A percentile compares a stretch with the other conserved stretches of the same genome.
Conservation (phyloP, 2,329 filamentous ascomycete species). For the Amauroascus verrucosus region DNA sequence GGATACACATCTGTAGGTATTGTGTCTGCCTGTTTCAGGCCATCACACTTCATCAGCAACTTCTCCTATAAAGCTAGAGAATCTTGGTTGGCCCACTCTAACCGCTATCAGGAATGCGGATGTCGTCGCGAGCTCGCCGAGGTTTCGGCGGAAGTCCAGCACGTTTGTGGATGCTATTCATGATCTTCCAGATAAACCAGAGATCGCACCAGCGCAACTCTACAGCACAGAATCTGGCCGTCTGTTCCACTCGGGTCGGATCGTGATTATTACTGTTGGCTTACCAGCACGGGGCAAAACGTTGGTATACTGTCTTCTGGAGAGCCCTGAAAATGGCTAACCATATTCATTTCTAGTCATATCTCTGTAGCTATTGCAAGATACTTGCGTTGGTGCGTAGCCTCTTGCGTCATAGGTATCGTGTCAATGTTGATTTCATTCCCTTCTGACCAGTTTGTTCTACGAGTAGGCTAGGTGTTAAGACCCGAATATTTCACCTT, state of each 20-base stretch:
- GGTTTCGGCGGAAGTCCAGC: constrained; percentile 83
- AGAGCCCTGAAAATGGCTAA: constrained; percentile 4
- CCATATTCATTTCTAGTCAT: constrained; percentile 47
- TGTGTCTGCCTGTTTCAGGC: neutral
- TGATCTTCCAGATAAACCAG: constrained; percentile 70
- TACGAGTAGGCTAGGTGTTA: constrained; percentile 69
- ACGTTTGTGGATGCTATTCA: constrained; percentile 97
- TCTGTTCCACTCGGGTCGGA: constrained; percentile 91
- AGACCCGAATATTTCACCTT: constrained; percentile 94
- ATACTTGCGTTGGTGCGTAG: constrained; percentile 71
- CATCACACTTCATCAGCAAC: too few species aligned
- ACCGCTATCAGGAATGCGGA: constrained; percentile 61
- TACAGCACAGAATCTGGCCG: constrained; percentile 97
- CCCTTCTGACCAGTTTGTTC: constrained; percentile 11
- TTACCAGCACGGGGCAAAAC: constrained; percentile 93
- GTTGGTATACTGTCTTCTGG: constrained; percentile 38
- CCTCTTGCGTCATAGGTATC: neutral
- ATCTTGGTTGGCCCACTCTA: constrained; percentile 5
- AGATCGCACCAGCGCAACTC: constrained; percentile 87
- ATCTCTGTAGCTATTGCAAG: constrained; percentile 91
- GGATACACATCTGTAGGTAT: constrained; percentile 8
- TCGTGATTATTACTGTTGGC: constrained; percentile 94
- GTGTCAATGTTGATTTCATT: constrained; percentile 1
- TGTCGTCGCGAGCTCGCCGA: constrained; percentile 79
- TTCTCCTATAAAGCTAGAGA: neutral